Percentiles rank a stretch among this genome's conserved stretches.
These are phyloP conservation scores for Barnettozyma sucrosica DNA, from an alignment of 805 yeast species.

Conservation along the genomic window DNA sequence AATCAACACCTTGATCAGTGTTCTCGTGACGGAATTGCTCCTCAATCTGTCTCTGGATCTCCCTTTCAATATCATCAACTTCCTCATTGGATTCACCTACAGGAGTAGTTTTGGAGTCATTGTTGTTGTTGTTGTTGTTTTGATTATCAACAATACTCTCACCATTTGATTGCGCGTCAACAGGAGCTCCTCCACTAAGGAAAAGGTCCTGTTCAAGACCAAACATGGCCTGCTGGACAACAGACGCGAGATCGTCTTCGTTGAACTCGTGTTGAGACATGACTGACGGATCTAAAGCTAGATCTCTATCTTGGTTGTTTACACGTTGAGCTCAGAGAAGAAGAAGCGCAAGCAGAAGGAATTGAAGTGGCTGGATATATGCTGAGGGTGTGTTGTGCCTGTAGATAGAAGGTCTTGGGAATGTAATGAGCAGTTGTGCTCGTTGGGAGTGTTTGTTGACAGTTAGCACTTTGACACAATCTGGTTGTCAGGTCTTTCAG, in stretches of 20 bases:
- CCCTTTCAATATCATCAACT: slow-evolving; percentile 20
- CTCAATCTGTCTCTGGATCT: slow-evolving; percentile 23
- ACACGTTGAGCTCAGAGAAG: background rate
- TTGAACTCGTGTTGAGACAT: slow-evolving; percentile 10
- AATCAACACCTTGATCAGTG: background rate
- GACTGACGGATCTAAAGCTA: background rate
- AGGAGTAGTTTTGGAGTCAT: background rate
- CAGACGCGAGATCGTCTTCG: slow-evolving; percentile 33
- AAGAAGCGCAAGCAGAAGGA: background rate
- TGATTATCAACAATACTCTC: background rate
- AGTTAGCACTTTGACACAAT: slow-evolving; percentile 4
- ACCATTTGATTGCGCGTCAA: background rate
- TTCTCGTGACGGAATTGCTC: slow-evolving; percentile 14
- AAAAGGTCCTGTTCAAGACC: slow-evolving; percentile 15
- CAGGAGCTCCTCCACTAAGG: background rate
- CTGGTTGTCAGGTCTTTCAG: slow-evolving; percentile 5
- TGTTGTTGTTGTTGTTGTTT: slow-evolving; percentile 5
- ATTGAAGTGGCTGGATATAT: background rate
- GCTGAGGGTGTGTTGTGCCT: background rate
- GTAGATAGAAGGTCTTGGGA: background rate
- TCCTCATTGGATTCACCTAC: background rate
- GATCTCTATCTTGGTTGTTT: background rate
- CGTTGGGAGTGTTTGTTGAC: background rate
- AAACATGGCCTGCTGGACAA: slow-evolving; percentile 35
- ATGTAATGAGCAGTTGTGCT: background rate